Evolutionary conservation across 331 rosid species (phyloP).

Genomic region (Malus hybrid): DNA sequence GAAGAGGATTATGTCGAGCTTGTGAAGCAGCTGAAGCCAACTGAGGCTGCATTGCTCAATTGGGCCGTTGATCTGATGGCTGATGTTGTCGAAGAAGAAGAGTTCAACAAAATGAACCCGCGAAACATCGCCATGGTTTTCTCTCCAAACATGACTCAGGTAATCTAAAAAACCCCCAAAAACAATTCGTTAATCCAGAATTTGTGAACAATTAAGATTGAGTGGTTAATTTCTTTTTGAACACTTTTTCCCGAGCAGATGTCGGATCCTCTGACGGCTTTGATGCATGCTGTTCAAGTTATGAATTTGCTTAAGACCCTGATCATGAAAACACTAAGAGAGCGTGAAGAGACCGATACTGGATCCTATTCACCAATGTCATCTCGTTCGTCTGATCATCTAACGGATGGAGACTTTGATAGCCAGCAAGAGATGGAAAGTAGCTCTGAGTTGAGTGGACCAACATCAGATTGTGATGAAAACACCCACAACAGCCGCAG

Average conservation of each 20-base stretch:
- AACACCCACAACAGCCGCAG: conserved; percentile 33
- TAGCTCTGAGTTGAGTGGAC: conserved; percentile 45
- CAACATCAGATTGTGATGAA: conserved; percentile 37
- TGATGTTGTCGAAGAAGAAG: conserved; percentile 92
- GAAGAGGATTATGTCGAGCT: conserved; percentile 85
- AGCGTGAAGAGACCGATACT: conserved; percentile 63
- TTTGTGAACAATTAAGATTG: background rate
- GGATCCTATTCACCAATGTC: conserved; percentile 62
- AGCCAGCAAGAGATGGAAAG: conserved; percentile 69
- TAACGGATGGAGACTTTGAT: conserved; percentile 50
- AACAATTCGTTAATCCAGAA: no score
- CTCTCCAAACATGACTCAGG: conserved; percentile 98
- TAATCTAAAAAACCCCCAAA: background rate
- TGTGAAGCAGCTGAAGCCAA: conserved; percentile 73
- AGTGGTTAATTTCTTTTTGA: background rate
- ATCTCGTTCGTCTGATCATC: conserved; percentile 50
- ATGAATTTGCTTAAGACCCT: conserved; percentile 91
- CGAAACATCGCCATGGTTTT: conserved; percentile 98
- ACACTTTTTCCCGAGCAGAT: conserved; percentile 37
- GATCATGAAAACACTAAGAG: conserved; percentile 63
- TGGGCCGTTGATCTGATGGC: conserved; percentile 99
- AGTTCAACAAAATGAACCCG: conserved; percentile 82
- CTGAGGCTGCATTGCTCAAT: conserved; percentile 71
- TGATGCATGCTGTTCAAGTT: conserved; percentile 99
- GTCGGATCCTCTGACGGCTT: conserved; percentile 97